Evolutionary conservation across 75 land plant species (phyloP).

Genomic region (Adiantum capillusveneris): DNA sequence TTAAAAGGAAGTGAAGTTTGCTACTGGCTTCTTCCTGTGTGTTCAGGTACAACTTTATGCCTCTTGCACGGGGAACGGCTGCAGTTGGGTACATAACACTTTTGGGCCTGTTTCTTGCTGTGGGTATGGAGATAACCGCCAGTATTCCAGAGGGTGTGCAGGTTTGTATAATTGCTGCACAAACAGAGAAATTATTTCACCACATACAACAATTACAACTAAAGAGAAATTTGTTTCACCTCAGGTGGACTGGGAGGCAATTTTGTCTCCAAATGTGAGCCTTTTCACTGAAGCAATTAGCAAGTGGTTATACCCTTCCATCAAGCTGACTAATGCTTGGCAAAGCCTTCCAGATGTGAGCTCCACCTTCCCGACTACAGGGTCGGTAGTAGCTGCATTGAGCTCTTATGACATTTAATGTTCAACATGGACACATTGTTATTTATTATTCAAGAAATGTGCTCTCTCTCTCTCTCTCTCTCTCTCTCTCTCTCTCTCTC

Average conservation of each 20-base stretch:
- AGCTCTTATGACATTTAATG: conserved; percentile 56
- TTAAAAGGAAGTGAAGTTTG: too few species aligned
- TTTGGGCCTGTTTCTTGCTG: conserved; percentile 80
- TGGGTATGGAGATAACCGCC: conserved; percentile 70
- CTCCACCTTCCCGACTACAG: conserved; percentile 59
- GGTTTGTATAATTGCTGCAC: conserved; percentile 14
- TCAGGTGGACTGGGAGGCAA: conserved; percentile 95
- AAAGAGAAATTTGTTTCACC: too few species aligned
- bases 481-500: too few species aligned
- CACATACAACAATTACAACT: too few species aligned
- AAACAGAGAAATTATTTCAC: too few species aligned
- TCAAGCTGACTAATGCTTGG: conserved; percentile 54
- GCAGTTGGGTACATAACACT: conserved; percentile 77
- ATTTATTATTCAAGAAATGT: too few species aligned
- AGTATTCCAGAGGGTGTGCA: conserved; percentile 68
- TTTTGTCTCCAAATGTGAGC: conserved; percentile 43
- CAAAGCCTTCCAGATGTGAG: conserved; percentile 74
- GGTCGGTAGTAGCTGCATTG: conserved; percentile 74
- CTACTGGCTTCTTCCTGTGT: too few species aligned
- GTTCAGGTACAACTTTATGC: conserved; percentile 97
- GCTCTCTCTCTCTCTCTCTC: too few species aligned
- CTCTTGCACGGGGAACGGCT: conserved; percentile 83
- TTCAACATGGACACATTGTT: too few species aligned
- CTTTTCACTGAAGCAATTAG: conserved; percentile 43
- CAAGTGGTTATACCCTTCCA: conserved; percentile 67